Evolutionary conservation across 768 basidiomycete species (phyloP), one percentile per base, ranked within the genome.

Genomic region (Naematelia aurantialba): DNA sequence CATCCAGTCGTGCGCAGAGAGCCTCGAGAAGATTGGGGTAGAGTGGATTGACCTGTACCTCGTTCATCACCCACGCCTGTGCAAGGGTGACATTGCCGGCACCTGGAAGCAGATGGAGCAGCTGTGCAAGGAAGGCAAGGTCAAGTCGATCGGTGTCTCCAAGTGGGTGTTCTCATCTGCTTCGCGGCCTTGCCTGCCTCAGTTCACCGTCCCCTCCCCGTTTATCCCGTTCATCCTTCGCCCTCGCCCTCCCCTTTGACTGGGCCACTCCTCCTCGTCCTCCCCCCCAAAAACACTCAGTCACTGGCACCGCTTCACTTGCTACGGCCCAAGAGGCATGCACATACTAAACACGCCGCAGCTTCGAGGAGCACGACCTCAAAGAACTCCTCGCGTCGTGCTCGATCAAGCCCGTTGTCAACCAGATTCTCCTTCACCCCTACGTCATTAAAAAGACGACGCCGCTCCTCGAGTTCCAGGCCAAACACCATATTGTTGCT

Each of bases 1-100:
- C 19, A 4, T 45, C 17, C 47, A 64, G 34, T 68, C 67, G 17
- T 56, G 91, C 48, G 84, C 91, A 53, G 84, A 85, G 77, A 89
- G 88, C 14, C 81, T 72, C 2, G 70, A 76, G 56, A 85, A 67
- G 55, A 45, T 72, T 11, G 61, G 63, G 25, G 14, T 72, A 10
- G 61, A 63, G 14, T 72, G 69, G 53, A 54, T 72, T 48, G 70
- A 72, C 56, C 48, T 72, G n/a, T 72, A 68, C 56, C 52, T 72
- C 31, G 67, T 72, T 42, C 70, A 72, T 50, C 52, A 56, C 45
- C 67, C 70, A 8, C 31, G 67, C 25, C 45, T 67, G 27, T 63
- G 65, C 44, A 58, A 63, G 46, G 57, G 59, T 14, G 69, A 71
- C 47, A 67, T 72, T 39, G 45, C 60, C 27, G 67, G 65, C n/a